phyloP scores from a whole-genome alignment of 1,139 yeast genomes.

The Saccharomyces hybrid region DNA sequence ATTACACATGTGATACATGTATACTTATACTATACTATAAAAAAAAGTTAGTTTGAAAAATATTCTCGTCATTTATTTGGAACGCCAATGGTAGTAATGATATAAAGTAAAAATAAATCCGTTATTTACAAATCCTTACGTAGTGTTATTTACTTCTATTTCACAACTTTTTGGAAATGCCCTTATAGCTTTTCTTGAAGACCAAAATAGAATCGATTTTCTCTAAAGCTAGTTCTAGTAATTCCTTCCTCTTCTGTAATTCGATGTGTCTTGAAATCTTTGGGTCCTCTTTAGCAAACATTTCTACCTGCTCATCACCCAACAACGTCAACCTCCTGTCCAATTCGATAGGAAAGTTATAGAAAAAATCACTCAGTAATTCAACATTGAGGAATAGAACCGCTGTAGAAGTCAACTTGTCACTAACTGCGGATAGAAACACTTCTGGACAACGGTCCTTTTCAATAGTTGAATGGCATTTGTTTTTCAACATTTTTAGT shows the following conservation, averaged over 20 bases:
- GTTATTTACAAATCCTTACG: background rate
- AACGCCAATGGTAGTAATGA: background rate
- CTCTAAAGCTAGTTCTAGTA: conserved; percentile 71
- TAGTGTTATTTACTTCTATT: background rate
- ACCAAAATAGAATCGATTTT: conserved; percentile 84
- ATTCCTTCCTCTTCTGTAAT: conserved; percentile 83
- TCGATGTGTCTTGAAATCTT: conserved; percentile 84
- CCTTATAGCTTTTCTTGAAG: conserved; percentile 31
- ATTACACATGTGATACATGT: background rate
- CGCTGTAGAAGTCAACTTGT: conserved; percentile 86
- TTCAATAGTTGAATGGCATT: conserved; percentile 70
- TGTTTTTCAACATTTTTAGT: conserved; percentile 64
- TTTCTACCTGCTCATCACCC: conserved; percentile 70
- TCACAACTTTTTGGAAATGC: conserved; percentile 1
- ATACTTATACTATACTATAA: background rate
- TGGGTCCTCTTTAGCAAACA: conserved; percentile 92
- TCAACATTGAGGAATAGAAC: conserved; percentile 90
- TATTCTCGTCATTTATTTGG: background rate
- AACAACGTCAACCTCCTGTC: conserved; percentile 67
- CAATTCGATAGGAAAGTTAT: conserved; percentile 89
- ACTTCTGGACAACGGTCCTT: conserved; percentile 92
- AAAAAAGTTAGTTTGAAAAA: background rate
- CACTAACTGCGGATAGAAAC: conserved; percentile 85
- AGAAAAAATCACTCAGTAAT: conserved; percentile 85
- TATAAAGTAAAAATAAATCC: background rate